Percentiles rank a stretch among this genome's conserved stretches.
These are phyloP conservation scores for Hypomontagnella monticulosa DNA, from an alignment of 495 filamentous ascomycete species.

Conservation along the genomic window DNA sequence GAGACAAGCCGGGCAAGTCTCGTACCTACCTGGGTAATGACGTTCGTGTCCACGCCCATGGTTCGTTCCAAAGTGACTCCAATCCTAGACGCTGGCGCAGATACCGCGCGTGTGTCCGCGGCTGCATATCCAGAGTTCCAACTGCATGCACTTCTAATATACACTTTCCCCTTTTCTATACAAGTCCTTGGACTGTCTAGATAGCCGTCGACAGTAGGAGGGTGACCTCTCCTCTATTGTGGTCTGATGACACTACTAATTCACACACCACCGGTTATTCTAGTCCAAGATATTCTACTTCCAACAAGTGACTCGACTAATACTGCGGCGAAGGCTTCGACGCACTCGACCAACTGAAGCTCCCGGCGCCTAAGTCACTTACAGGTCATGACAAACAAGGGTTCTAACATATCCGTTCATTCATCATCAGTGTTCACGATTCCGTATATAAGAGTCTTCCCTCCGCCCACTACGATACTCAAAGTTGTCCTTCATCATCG, in stretches of 20 bases:
- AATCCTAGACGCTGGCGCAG: constrained; percentile 27
- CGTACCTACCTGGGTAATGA: constrained; percentile 18
- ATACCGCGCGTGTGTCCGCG: constrained; percentile 28
- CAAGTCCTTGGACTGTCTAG: constrained; percentile 18
- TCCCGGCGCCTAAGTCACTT: constrained; percentile 25
- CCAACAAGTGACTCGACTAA: constrained; percentile 22
- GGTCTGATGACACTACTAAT: constrained; percentile 34
- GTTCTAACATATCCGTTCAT: constrained; percentile 27
- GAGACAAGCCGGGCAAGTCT: constrained; percentile 8
- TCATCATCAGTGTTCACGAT: constrained; percentile 22
- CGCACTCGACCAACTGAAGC: constrained; percentile 23
- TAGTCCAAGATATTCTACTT: constrained; percentile 25
- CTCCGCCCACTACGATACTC: constrained; percentile 28
- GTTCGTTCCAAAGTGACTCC: constrained; percentile 29
- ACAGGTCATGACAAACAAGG: constrained; percentile 30
- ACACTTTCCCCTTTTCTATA: constrained; percentile 28
- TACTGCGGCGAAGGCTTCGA: constrained; percentile 30
- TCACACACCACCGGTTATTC: constrained; percentile 38
- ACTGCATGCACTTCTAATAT: constrained; percentile 31
- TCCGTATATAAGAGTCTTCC: constrained; percentile 31
- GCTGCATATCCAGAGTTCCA: constrained; percentile 25
- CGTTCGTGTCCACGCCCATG: constrained; percentile 23
- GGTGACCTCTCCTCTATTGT: constrained; percentile 31
- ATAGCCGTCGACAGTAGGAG: constrained; percentile 27
- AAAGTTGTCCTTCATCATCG: constrained; percentile 28